Evolutionary conservation across 257 asterid species (phyloP).

Genomic region (Rhazya stricta): DNA sequence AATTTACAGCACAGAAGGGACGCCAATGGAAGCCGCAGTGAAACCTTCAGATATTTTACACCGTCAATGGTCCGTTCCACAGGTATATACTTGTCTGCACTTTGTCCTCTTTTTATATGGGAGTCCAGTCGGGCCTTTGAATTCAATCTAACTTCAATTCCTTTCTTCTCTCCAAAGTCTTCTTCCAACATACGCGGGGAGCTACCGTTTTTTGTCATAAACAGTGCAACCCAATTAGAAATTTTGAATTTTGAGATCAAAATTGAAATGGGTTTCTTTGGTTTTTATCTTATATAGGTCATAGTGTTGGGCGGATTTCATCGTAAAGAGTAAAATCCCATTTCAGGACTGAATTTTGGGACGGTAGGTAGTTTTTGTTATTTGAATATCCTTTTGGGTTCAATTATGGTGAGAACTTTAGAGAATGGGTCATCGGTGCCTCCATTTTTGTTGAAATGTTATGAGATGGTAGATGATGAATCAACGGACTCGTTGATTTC

Average conservation of each 20-base stretch:
- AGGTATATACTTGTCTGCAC: not conserved
- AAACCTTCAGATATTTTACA: not conserved
- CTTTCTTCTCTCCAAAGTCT: not conserved
- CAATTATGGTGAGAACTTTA: constrained; percentile 70
- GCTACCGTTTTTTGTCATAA: not conserved
- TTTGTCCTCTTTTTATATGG: not conserved
- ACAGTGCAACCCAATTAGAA: not conserved
- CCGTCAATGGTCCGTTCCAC: not conserved
- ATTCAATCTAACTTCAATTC: not conserved
- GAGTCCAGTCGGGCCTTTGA: not conserved
- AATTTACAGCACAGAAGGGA: too few species aligned
- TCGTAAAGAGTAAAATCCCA: not conserved
- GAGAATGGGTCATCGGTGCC: constrained; percentile 71
- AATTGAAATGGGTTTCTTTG: not conserved
- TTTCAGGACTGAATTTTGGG: not conserved
- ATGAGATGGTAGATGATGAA: constrained; percentile 84
- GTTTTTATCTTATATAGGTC: not conserved
- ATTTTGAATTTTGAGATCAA: not conserved
- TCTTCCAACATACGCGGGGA: not conserved
- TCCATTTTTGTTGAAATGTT: constrained; percentile 82
- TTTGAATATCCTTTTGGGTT: not conserved
- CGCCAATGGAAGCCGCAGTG: not conserved
- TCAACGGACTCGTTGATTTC: constrained; percentile 74
- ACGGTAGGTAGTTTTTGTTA: not conserved
- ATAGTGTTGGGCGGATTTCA: not conserved